Percentiles rank a stretch among this genome's conserved stretches.
Evolutionary conservation across 805 yeast genomes (phyloP).

Genomic region (Ogataea paraovalis): DNA sequence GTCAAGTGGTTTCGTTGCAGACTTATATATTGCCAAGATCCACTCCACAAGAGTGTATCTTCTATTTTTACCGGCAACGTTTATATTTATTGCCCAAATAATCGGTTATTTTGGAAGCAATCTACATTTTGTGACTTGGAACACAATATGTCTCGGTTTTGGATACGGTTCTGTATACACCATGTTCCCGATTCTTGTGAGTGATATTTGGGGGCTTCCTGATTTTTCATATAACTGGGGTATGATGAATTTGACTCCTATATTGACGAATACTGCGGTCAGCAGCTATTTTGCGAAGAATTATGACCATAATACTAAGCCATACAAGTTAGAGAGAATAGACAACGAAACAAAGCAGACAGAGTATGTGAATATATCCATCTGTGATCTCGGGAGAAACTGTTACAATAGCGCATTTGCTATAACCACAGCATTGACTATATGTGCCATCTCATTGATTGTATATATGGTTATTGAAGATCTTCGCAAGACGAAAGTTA

Average conservation of each 20-base stretch:
- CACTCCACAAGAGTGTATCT: conserved; percentile 36
- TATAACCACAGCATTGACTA: conserved; percentile 24
- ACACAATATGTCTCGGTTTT: conserved; percentile 58
- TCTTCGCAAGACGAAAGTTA: background rate
- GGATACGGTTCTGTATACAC: conserved; percentile 75
- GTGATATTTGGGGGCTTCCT: conserved; percentile 68
- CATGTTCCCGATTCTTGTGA: conserved; percentile 68
- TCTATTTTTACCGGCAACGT: conserved; percentile 46
- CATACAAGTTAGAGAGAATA: conserved; percentile 4
- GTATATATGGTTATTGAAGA: background rate
- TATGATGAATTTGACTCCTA: conserved; percentile 60
- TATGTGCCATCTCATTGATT: background rate
- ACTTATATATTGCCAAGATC: conserved; percentile 48
- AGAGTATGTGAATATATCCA: conserved; percentile 3
- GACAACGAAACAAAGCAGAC: background rate
- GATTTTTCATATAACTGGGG: conserved; percentile 76
- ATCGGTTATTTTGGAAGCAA: conserved; percentile 37
- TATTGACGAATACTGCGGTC: conserved; percentile 54
- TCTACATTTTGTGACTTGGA: conserved; percentile 39
- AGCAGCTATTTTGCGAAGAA: conserved; percentile 60
- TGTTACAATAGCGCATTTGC: conserved; percentile 40
- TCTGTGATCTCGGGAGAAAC: conserved; percentile 22
- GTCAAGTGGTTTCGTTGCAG: conserved; percentile 60
- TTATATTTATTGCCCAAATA: conserved; percentile 48
- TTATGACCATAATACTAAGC: conserved; percentile 46